Evolutionary conservation across 768 basidiomycete genomes (phyloP).

Genomic region (Xerocomellus chrysenteron): DNA sequence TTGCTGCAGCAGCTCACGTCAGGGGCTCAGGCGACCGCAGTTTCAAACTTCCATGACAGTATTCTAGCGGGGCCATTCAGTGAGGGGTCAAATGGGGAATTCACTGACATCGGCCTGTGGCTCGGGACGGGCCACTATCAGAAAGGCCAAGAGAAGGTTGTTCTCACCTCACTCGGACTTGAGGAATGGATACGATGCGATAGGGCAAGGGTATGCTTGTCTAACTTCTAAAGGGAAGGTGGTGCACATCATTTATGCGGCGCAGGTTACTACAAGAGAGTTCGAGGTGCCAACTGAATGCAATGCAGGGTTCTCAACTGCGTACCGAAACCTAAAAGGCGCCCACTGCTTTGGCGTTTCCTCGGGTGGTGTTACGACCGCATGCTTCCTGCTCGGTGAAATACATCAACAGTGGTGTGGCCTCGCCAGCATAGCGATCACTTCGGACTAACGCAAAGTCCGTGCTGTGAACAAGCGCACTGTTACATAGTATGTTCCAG

Average conservation of each 20-base stretch:
- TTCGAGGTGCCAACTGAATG: constrained; percentile 15
- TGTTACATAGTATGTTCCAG: background rate
- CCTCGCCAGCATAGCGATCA: constrained; percentile 19
- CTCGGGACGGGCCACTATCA: constrained; percentile 43
- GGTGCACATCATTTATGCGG: constrained; percentile 9
- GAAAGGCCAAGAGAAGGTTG: constrained; percentile 25
- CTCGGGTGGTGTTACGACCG: constrained; percentile 23
- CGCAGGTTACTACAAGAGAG: constrained; percentile 15
- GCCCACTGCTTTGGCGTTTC: constrained; percentile 14
- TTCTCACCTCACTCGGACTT: constrained; percentile 37
- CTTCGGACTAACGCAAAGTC: background rate
- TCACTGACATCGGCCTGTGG: constrained; percentile 52
- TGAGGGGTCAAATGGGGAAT: constrained; percentile 51
- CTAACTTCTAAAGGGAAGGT: constrained; percentile 4
- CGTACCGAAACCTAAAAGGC: constrained; percentile 11
- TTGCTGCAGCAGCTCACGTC: constrained; percentile 34
- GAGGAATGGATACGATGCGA: constrained; percentile 18
- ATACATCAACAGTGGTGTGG: constrained; percentile 23
- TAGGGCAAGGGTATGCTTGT: constrained; percentile 10
- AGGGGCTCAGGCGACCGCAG: constrained; percentile 40
- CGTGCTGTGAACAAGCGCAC: background rate
- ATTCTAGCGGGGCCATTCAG: constrained; percentile 52
- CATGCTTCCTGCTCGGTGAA: constrained; percentile 41
- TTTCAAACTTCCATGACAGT: constrained; percentile 44
- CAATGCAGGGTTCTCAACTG: constrained; percentile 4